These are phyloP conservation scores for Trametes hirsuta DNA, from an alignment of 1,284 basidiomycete species.

Conservation along the genomic window DNA sequence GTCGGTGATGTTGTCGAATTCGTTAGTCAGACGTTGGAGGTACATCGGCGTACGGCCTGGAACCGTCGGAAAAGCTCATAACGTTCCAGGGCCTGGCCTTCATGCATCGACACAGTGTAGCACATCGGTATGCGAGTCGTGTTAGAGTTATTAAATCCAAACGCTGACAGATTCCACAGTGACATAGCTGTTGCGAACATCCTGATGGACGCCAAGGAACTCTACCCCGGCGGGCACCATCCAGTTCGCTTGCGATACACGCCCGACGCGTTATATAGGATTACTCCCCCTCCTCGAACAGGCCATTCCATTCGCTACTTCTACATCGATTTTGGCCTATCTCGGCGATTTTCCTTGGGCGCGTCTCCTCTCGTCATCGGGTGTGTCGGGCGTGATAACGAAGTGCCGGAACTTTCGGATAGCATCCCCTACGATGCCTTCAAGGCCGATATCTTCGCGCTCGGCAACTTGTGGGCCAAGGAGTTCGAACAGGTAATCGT, in stretches of 20 bases:
- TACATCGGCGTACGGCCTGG: conserved; percentile 4
- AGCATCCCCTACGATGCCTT: conserved; percentile 34
- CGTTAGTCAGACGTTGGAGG: conserved; percentile 32
- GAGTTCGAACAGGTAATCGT: conserved; percentile 18
- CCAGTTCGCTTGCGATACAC: conserved; percentile 18
- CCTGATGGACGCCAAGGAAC: conserved; percentile 33
- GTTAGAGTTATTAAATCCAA: neutral
- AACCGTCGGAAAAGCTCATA: neutral
- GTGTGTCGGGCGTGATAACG: conserved; percentile 20
- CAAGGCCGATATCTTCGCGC: conserved; percentile 35
- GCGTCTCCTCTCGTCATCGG: conserved; percentile 15
- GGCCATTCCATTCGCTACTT: conserved; percentile 29
- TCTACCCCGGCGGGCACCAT: conserved; percentile 34
- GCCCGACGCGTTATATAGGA: conserved; percentile 12
- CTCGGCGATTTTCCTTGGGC: conserved; percentile 13
- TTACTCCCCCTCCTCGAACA: conserved; percentile 10
- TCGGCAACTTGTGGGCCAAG: conserved; percentile 30
- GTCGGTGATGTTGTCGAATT: conserved; percentile 34
- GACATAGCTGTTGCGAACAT: conserved; percentile 33
- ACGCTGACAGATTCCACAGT: neutral
- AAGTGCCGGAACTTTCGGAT: conserved; percentile 33
- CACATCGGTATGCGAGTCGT: conserved; percentile 27
- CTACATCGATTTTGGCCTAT: conserved; percentile 36
- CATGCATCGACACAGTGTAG: conserved; percentile 29
- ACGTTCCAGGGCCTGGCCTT: conserved; percentile 27